phyloP scores from a whole-genome alignment of 768 basidiomycete species.

The Cyclocybe cylindracea region DNA sequence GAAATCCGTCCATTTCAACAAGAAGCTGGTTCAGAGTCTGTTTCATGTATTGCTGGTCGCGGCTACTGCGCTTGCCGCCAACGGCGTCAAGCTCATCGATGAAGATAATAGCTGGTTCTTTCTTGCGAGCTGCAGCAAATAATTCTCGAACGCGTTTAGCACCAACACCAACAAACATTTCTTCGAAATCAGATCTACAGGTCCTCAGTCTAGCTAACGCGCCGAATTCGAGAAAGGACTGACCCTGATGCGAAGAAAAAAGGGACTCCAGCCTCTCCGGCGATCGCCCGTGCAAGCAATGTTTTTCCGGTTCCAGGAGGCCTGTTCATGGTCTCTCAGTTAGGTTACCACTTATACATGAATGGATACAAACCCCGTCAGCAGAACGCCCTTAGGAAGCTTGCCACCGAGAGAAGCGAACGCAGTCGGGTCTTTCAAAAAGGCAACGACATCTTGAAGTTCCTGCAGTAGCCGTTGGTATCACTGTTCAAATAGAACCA shows the following conservation, averaged over 20 bases:
- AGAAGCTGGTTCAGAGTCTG: conserved; percentile 95
- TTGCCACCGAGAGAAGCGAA: conserved; percentile 93
- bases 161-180: conserved; percentile 96
- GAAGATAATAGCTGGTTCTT: conserved; percentile 96
- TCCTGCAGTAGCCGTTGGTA: conserved; percentile 48
- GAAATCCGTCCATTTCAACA: conserved; percentile 97
- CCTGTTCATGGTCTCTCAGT: conserved; percentile 25
- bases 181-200: conserved; percentile 88
- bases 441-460: conserved; percentile 92
- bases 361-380: conserved; percentile 59
- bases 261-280: conserved; percentile 96
- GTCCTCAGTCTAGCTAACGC: conserved; percentile 10
- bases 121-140: conserved; percentile 91
- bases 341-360: background rate
- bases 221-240: conserved; percentile 16
- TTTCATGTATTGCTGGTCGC: conserved; percentile 88
- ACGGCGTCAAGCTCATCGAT: conserved; percentile 97
- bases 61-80: conserved; percentile 82
- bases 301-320: conserved; percentile 98
- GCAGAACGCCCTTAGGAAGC: conserved; percentile 89
- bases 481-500: background rate
- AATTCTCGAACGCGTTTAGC: conserved; percentile 95
- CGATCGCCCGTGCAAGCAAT: conserved; percentile 94
- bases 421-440: conserved; percentile 88
- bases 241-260: conserved; percentile 96